A percentile compares a stretch with the other conserved stretches of the same genome.
phyloP scores from a whole-genome alignment of 805 yeast genomes.

The Candida vartiovaarae region DNA sequence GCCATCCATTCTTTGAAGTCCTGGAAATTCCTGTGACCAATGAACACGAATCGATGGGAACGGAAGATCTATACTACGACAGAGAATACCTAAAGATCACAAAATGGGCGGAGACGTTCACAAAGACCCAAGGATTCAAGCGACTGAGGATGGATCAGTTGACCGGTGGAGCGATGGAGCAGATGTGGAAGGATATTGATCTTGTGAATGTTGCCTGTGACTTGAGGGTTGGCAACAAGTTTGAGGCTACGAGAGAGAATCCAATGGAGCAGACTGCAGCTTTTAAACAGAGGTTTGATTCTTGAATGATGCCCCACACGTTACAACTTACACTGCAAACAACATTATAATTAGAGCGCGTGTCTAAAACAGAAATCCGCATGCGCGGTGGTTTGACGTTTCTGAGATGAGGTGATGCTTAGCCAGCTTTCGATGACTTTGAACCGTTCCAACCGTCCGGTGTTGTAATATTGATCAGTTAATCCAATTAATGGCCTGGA shows the following conservation, averaged over 20 bases:
- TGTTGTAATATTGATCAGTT: too few relatives aligned
- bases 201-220: neutral
- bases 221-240: slow-evolving; percentile 7
- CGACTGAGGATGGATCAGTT: slow-evolving; percentile 10
- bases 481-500: too few relatives aligned
- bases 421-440: too few relatives aligned
- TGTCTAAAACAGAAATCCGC: too few relatives aligned
- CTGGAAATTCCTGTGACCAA: slow-evolving; percentile 34
- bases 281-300: slow-evolving; percentile 1
- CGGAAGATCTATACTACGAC: slow-evolving; percentile 12
- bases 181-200: slow-evolving; percentile 15
- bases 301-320: too few relatives aligned
- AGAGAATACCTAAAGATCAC: slow-evolving; percentile 14
- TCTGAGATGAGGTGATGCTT: too few relatives aligned
- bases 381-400: too few relatives aligned
- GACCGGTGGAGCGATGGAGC: slow-evolving; percentile 6
- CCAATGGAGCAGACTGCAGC: slow-evolving; percentile 11
- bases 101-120: slow-evolving; percentile 15
- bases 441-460: too few relatives aligned
- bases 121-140: slow-evolving; percentile 7
- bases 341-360: too few relatives aligned
- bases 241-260: slow-evolving; percentile 10
- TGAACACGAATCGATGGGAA: slow-evolving; percentile 7
- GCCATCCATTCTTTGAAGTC: slow-evolving; percentile 50
- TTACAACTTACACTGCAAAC: too few relatives aligned